Evolutionary conservation across 2,329 filamentous ascomycete species (phyloP), one percentile per base, ranked within the genome.

Genomic region (Pestalotiopsis sp.): DNA sequence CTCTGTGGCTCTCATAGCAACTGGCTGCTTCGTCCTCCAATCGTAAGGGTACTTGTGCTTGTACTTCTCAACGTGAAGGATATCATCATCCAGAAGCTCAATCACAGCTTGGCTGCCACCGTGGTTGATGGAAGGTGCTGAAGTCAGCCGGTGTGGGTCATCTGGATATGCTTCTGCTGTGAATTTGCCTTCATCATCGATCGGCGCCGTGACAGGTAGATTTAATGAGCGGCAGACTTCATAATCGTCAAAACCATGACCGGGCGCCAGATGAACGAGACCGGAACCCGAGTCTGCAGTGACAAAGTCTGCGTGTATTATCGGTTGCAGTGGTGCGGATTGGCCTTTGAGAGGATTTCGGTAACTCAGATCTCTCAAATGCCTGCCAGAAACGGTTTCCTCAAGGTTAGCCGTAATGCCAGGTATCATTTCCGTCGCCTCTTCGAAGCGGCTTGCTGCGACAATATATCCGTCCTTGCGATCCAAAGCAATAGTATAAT

Each of bases 161-260:
- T 89, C 87, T 0, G 94, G 93, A 71, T 93, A 92, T 0, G 93
- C 95, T 58, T 93, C 91, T 31, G 86, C 84, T 0, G 94, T 98
- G 78, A 97, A 98, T 38, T 85, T 84, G 1, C 96, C 96, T 20
- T 91, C 85, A 72, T 94, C 91, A 72, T 97, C 91, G 14, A 99
- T 91, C 0, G 95, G 95, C 4, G 95, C 93, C 74, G 92, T 91
- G 1, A 92, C 92, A 1, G 89, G 84, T 67, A 98, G 92, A 1
- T 89, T 91, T 60, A 92, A 84, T 27, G 87, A 80, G 62, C 87
- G 87, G 78, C 95, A 97, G 4, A 91, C 89, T 70, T 95, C 90
- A 77, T 98, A 99, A 78, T 99, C 96, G 52, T 99, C 96, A 85
- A 97, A 96, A 59, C 96, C 96, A 77, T 99, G 96, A 3, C 96